Evolutionary conservation across 495 filamentous ascomycete genomes (phyloP).

Genomic region (Choiromyces venosus): DNA sequence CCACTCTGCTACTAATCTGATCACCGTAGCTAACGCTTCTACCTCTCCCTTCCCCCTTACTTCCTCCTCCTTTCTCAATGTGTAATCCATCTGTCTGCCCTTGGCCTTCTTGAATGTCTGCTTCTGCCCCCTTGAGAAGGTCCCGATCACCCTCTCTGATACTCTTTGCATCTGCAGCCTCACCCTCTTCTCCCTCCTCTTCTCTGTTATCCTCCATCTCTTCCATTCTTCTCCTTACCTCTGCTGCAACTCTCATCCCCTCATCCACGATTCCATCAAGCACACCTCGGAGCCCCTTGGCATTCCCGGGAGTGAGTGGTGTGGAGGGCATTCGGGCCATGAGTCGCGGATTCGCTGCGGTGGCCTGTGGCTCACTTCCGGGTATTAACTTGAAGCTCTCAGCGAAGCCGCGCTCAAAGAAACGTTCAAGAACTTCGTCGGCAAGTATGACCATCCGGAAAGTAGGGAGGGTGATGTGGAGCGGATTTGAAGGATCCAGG

Average conservation of each 20-base stretch:
- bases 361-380: conserved; percentile 28
- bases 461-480: conserved; percentile 93
- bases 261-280: conserved; percentile 95
- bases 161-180: conserved; percentile 55
- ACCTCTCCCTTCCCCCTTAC: conserved; percentile 19
- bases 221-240: conserved; percentile 86
- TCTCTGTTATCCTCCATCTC: conserved; percentile 80
- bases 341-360: conserved; percentile 39
- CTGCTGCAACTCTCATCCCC: conserved; percentile 87
- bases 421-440: conserved; percentile 89
- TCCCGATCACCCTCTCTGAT: conserved; percentile 53
- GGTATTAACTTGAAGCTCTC: conserved; percentile 62
- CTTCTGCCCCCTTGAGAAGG: conserved; percentile 66
- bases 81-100: conserved; percentile 20
- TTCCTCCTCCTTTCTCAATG: conserved; percentile 19
- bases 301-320: conserved; percentile 47
- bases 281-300: conserved; percentile 80
- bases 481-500: conserved; percentile 82
- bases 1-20: neutral
- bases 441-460: conserved; percentile 98
- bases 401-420: conserved; percentile 80
- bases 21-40: conserved; percentile 15
- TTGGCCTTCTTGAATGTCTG: conserved; percentile 45
- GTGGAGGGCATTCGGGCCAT: conserved; percentile 47
- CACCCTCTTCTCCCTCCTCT: conserved; percentile 65